These are phyloP conservation scores for Alternaria sp. DNA, from an alignment of 2,329 filamentous ascomycete species.

Conservation along the genomic window DNA sequence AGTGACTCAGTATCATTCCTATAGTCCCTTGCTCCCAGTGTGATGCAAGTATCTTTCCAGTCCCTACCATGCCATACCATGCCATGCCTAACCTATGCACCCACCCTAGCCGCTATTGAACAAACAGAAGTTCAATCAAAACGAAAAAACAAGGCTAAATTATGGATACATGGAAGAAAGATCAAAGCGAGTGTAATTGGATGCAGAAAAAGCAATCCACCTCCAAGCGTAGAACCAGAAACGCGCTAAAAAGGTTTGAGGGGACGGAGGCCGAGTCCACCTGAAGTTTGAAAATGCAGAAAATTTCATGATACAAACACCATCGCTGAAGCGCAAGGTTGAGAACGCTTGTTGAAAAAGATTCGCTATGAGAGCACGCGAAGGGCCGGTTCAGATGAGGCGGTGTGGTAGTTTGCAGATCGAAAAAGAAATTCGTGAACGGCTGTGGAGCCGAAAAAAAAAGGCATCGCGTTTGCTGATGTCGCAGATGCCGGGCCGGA, in stretches of 20 bases:
- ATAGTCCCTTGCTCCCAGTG: not conserved
- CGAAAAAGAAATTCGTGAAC: slow-evolving; percentile 35
- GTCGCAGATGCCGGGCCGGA: slow-evolving; percentile 14
- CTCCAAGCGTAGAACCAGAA: slow-evolving; percentile 8
- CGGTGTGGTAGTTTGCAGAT: slow-evolving; percentile 11
- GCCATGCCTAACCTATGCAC: slow-evolving; percentile 16
- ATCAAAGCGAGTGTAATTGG: slow-evolving; percentile 16
- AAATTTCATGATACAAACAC: slow-evolving; percentile 15
- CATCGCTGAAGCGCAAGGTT: slow-evolving; percentile 11
- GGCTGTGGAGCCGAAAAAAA: slow-evolving; percentile 32
- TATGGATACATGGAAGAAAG: slow-evolving; percentile 21
- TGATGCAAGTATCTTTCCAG: slow-evolving; percentile 8
- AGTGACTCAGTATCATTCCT: not conserved
- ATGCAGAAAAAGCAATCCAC: slow-evolving; percentile 6
- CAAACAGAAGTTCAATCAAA: not conserved
- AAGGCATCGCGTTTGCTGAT: slow-evolving; percentile 13
- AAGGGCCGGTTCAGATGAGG: slow-evolving; percentile 3
- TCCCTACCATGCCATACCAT: slow-evolving; percentile 4
- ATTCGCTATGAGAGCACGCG: slow-evolving; percentile 7
- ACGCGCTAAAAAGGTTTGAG: slow-evolving; percentile 1
- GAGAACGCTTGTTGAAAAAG: not conserved
- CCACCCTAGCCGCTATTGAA: slow-evolving; percentile 11
- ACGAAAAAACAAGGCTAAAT: slow-evolving; percentile 11
- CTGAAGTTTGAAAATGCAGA: not conserved
- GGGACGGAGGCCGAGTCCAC: slow-evolving; percentile 13